These are phyloP conservation scores for Cylindrotheca closterium DNA, from an alignment of 108 stramenopile genomes.

Conservation along the genomic window DNA sequence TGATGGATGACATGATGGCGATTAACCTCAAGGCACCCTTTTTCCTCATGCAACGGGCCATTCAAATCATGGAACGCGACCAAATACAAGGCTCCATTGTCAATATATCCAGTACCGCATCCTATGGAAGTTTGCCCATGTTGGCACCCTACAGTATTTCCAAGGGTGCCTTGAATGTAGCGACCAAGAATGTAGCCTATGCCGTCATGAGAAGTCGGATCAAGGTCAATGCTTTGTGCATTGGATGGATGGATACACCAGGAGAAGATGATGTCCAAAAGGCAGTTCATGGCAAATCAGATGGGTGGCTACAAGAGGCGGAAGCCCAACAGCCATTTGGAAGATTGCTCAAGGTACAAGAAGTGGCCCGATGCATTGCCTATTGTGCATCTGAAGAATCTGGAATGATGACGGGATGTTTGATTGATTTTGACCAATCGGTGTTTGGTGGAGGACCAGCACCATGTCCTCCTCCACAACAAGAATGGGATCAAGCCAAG, in stretches of 20 bases:
- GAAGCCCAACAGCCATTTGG: conserved; percentile 22
- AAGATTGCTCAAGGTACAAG: conserved; percentile 11
- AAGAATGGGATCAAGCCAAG: conserved; percentile 13
- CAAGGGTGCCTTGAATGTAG: conserved; percentile 25
- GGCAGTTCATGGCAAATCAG: not conserved
- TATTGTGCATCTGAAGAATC: conserved; percentile 28
- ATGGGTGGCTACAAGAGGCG: conserved; percentile 5
- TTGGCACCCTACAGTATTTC: conserved; percentile 22
- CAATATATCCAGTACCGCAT: conserved; percentile 27
- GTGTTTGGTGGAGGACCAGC: conserved; percentile 21
- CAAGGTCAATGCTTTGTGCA: conserved; percentile 24
- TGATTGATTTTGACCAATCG: conserved; percentile 34
- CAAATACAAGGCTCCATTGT: conserved; percentile 17
- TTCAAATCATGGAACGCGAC: conserved; percentile 32
- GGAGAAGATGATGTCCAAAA: conserved; percentile 20
- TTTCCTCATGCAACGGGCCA: conserved; percentile 29
- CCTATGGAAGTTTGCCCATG: conserved; percentile 32
- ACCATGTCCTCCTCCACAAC: conserved; percentile 26
- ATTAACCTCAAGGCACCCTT: conserved; percentile 26
- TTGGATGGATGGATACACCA: conserved; percentile 34
- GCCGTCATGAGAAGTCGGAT: conserved; percentile 17
- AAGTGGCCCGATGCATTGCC: conserved; percentile 31
- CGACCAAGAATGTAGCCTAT: conserved; percentile 28
- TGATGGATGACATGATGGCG: conserved; percentile 24
- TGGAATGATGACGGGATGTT: conserved; percentile 37